A percentile compares a stretch with the other conserved stretches of the same genome.
These are phyloP conservation scores for Castanopsis chinensis DNA, from an alignment of 306 rosid genomes.

Conservation along the genomic window DNA sequence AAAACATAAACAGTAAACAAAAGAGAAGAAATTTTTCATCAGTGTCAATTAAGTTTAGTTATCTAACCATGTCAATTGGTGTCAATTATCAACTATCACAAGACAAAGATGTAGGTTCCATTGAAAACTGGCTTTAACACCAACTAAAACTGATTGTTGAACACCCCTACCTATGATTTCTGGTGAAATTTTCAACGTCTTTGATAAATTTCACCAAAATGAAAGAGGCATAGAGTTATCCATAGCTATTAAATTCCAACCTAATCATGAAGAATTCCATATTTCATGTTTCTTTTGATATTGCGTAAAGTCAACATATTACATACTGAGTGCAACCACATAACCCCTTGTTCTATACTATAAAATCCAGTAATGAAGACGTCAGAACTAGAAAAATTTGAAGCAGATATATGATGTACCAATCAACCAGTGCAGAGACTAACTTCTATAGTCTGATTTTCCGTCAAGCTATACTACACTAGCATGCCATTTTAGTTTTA, in stretches of 20 bases:
- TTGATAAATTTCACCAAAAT: background rate
- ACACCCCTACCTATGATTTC: background rate
- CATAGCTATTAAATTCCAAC: too few species aligned
- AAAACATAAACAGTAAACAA: too few species aligned
- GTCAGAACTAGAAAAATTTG: background rate
- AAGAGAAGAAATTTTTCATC: too few species aligned
- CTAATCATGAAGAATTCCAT: too few species aligned
- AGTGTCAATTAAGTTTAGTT: too few species aligned
- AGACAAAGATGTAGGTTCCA: too few species aligned
- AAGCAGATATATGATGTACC: background rate
- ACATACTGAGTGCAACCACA: background rate
- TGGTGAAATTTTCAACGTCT: background rate
- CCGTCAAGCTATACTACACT: background rate
- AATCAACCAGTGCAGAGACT: background rate
- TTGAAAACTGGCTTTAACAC: too few species aligned
- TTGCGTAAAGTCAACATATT: background rate
- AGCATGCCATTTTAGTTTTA: background rate
- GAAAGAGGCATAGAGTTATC: background rate
- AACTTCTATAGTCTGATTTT: background rate
- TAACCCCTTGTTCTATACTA: background rate
- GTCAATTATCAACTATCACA: too few species aligned
- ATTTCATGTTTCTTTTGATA: background rate
- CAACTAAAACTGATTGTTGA: too few species aligned
- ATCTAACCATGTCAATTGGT: too few species aligned
- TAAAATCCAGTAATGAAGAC: background rate